phyloP scores from a whole-genome alignment of 2,329 filamentous ascomycete species.

The Emmonsia crescens region DNA sequence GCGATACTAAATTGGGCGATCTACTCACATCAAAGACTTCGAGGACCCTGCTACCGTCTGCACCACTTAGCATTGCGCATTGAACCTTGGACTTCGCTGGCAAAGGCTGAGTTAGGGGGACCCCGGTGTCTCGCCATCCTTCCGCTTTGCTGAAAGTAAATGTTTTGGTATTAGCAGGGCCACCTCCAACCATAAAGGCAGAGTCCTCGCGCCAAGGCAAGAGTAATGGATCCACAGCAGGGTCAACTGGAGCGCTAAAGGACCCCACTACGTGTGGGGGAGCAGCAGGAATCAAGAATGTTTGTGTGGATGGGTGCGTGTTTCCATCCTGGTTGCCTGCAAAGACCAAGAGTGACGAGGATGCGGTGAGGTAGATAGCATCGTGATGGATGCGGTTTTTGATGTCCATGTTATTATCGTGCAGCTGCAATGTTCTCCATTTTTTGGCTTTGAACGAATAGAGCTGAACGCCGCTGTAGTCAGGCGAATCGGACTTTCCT shows the following conservation, averaged over 20 bases:
- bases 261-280: constrained; percentile 54
- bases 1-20: constrained; percentile 63
- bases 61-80: constrained; percentile 55
- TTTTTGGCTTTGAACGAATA: constrained; percentile 47
- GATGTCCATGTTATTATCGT: constrained; percentile 42
- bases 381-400: constrained; percentile 65
- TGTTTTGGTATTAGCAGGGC: constrained; percentile 53
- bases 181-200: constrained; percentile 65
- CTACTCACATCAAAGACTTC: constrained; percentile 65
- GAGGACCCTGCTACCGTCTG: constrained; percentile 67
- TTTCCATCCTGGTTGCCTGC: constrained; percentile 58
- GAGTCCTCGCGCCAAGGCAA: constrained; percentile 61
- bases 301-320: constrained; percentile 53
- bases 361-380: constrained; percentile 60
- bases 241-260: constrained; percentile 47
- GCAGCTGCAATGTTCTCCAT: constrained; percentile 45
- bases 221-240: constrained; percentile 58
- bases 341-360: constrained; percentile 67
- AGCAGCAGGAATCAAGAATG: constrained; percentile 60
- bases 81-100: constrained; percentile 50
- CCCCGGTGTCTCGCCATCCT: constrained; percentile 59
- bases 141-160: constrained; percentile 56
- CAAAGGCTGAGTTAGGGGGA: constrained; percentile 51
- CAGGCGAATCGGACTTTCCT: constrained; percentile 47
- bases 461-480: constrained; percentile 65